Conservation (phyloP, 306 rosid genomes). For the Spatholobus suberectus region DNA sequence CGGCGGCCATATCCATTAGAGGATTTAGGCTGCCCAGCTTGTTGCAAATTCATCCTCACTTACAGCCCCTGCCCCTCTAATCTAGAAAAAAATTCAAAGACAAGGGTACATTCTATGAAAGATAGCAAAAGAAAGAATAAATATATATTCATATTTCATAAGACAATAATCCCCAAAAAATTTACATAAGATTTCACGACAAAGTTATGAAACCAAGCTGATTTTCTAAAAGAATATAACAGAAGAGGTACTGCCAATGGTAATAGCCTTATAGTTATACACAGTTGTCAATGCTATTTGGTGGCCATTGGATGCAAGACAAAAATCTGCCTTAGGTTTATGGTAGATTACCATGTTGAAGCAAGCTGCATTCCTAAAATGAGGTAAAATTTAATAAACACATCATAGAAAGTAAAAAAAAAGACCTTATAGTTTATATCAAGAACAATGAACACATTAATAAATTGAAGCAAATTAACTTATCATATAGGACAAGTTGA, state of each 20-base stretch:
- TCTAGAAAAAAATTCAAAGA: slow-evolving; percentile 43
- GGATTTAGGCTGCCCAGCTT: slow-evolving; percentile 60
- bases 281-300: not conserved
- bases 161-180: slow-evolving; percentile 1
- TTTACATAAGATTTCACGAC: not conserved
- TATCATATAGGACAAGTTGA: too few species aligned
- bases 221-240: not conserved
- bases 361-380: not conserved
- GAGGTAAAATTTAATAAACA: not conserved
- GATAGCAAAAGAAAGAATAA: not conserved
- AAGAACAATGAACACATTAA: not conserved
- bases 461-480: not conserved
- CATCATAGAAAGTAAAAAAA: not conserved
- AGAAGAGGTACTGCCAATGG: not conserved
- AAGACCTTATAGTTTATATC: not conserved
- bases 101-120: slow-evolving; percentile 11
- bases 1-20: slow-evolving; percentile 88
- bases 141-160: not conserved
- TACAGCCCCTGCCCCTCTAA: slow-evolving; percentile 54
- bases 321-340: not conserved
- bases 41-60: slow-evolving; percentile 80
- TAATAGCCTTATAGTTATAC: not conserved
- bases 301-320: not conserved
- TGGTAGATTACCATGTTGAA: not conserved
- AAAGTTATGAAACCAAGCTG: not conserved